Conservation (phyloP, 169 alveolate species). For the Eimeria tenella region DNA sequence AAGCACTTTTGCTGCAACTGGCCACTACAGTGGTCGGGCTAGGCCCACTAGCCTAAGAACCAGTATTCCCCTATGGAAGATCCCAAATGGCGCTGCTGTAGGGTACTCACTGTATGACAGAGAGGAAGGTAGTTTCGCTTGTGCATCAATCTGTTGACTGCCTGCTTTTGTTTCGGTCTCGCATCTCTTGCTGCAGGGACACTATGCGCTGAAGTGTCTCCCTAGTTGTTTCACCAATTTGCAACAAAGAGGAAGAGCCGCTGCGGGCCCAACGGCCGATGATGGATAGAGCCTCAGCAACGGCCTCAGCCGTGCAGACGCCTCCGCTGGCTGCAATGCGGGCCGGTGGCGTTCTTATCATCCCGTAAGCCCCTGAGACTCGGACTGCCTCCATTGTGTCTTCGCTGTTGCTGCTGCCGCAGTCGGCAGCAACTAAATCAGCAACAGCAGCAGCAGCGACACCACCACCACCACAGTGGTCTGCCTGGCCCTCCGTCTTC, state of each 20-base stretch:
- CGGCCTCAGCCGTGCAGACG: slow-evolving; percentile 79
- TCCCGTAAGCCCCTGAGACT: slow-evolving; percentile 53
- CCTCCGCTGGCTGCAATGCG: slow-evolving; percentile 73
- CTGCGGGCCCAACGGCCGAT: slow-evolving; percentile 73
- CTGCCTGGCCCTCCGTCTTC: background rate
- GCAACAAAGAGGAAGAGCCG: slow-evolving; percentile 35
- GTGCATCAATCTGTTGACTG: background rate
- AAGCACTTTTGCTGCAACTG: no score
- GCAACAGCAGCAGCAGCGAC: background rate
- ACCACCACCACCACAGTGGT: background rate
- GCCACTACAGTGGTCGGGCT: no score
- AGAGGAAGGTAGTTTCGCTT: no score
- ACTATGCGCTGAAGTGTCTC: slow-evolving; percentile 59
- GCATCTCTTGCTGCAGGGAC: slow-evolving; percentile 53
- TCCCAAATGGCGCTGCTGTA: no score
- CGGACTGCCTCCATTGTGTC: slow-evolving; percentile 36
- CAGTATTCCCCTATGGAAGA: no score
- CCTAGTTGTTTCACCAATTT: slow-evolving; percentile 51
- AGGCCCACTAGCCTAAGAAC: no score
- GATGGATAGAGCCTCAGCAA: slow-evolving; percentile 42
- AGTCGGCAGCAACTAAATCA: slow-evolving; percentile 4
- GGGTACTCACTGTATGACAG: no score
- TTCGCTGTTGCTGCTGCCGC: slow-evolving; percentile 20
- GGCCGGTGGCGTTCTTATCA: slow-evolving; percentile 74
- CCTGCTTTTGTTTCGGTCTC: background rate